phyloP scores from a whole-genome alignment of 495 filamentous ascomycete genomes.

The Tetracladium marchalianum region DNA sequence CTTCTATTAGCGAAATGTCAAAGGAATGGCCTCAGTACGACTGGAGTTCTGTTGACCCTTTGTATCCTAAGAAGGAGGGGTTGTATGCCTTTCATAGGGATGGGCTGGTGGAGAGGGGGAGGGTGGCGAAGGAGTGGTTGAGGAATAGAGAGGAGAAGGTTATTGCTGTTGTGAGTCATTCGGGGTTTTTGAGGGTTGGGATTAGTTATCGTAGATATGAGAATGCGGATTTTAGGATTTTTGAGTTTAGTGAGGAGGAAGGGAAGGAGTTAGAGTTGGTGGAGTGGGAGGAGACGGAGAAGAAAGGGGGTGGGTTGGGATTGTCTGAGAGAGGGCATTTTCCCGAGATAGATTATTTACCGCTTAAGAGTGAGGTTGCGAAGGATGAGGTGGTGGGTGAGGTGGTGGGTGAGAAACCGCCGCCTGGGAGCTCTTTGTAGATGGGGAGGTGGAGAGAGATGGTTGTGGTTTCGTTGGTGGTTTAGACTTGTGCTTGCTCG shows the following conservation, averaged over 20 bases:
- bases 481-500: too few relatives aligned
- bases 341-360: too few relatives aligned
- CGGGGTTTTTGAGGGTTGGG: conserved; percentile 40
- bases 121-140: conserved; percentile 35
- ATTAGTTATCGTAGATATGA: conserved; percentile 37
- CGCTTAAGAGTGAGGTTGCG: too few relatives aligned
- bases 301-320: conserved; percentile 18
- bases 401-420: background rate
- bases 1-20: conserved; percentile 27
- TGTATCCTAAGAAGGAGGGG: conserved; percentile 46
- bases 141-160: conserved; percentile 45
- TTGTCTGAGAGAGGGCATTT: background rate
- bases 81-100: conserved; percentile 37
- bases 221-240: conserved; percentile 54
- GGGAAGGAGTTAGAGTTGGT: conserved; percentile 25
- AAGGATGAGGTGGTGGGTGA: background rate
- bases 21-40: conserved; percentile 42
- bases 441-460: conserved; percentile 4
- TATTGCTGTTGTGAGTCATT: conserved; percentile 50
- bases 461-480: too few relatives aligned
- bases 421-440: conserved; percentile 1
- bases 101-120: conserved; percentile 39
- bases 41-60: conserved; percentile 41
- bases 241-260: conserved; percentile 37
- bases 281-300: conserved; percentile 31